These are phyloP conservation scores for Hura crepitans DNA, from an alignment of 441 rosid species.

Conservation along the genomic window DNA sequence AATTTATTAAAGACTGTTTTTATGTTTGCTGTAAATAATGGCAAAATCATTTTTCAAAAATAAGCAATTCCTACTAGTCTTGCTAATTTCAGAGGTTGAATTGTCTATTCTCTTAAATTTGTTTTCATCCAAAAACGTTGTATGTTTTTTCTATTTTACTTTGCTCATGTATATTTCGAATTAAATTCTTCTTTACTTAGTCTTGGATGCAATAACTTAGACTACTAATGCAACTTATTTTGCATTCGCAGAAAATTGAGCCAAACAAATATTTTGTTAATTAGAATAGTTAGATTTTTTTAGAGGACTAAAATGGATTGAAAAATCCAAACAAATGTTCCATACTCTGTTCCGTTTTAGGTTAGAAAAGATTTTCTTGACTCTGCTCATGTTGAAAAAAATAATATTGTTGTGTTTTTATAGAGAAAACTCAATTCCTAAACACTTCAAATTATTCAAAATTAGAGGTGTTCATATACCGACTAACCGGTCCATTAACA, in stretches of 20 bases:
- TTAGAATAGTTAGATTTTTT: too few relatives aligned
- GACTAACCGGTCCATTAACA: too few relatives aligned
- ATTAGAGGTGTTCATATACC: too few relatives aligned
- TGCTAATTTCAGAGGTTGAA: conserved; percentile 29
- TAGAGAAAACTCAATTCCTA: too few relatives aligned
- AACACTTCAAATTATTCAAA: too few relatives aligned
- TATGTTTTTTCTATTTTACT: conserved; percentile 1
- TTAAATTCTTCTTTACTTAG: conserved; percentile 25
- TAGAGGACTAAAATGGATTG: too few relatives aligned
- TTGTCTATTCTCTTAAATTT: conserved; percentile 4
- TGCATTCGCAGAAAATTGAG: conserved; percentile 32
- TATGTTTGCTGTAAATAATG: conserved; percentile 61
- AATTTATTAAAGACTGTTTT: conserved; percentile 52
- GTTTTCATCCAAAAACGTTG: neutral
- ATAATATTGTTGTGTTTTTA: too few relatives aligned
- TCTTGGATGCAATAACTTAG: conserved; percentile 28
- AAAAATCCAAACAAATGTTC: too few relatives aligned
- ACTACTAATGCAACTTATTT: conserved; percentile 20
- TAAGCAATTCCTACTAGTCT: conserved; percentile 34
- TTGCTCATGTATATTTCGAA: conserved; percentile 19
- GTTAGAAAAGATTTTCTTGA: too few relatives aligned
- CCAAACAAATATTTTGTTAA: too few relatives aligned
- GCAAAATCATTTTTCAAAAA: conserved; percentile 66
- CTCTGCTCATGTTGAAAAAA: too few relatives aligned
- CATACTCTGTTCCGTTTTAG: too few relatives aligned